Percentiles rank a stretch among this genome's conserved stretches.
These are phyloP conservation scores for Pichia sp. DNA, from an alignment of 1,139 yeast species.

Conservation along the genomic window DNA sequence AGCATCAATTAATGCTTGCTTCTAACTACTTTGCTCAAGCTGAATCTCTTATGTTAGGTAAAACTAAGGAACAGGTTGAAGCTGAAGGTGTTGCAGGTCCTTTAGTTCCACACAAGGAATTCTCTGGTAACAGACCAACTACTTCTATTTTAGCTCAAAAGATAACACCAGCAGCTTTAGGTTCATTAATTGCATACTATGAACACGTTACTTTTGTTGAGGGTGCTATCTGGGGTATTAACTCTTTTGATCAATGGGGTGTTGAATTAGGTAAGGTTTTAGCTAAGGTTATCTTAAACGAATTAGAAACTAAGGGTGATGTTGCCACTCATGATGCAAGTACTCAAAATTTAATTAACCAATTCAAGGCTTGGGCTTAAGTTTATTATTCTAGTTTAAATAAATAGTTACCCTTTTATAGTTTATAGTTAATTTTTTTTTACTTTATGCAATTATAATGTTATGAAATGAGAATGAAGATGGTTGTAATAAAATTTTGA, in stretches of 20 bases:
- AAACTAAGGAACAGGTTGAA: constrained; percentile 75
- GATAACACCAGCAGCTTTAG: constrained; percentile 93
- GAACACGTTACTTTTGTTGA: constrained; percentile 96
- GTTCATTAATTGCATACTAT: constrained; percentile 94
- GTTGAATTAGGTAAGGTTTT: constrained; percentile 97
- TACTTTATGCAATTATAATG: not conserved
- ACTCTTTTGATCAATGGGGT: constrained; percentile 99
- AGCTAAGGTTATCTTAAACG: constrained; percentile 91
- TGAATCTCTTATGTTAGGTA: constrained; percentile 96
- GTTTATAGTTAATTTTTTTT: not conserved
- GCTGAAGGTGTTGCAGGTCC: constrained; percentile 84
- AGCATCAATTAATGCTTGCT: constrained; percentile 96
- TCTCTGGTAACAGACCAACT: constrained; percentile 98
- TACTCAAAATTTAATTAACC: constrained; percentile 88
- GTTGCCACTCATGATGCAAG: constrained; percentile 78
- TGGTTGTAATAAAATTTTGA: no score
- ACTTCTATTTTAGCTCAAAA: constrained; percentile 93
- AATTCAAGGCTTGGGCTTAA: constrained; percentile 82
- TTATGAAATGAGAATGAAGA: not conserved
- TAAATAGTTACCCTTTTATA: not conserved
- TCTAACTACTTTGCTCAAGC: constrained; percentile 98
- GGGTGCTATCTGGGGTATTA: constrained; percentile 99
- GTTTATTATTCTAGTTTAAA: not conserved
- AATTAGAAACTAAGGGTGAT: constrained; percentile 56
- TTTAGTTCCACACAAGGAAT: constrained; percentile 89